A percentile compares a stretch with the other conserved stretches of the same genome.
phyloP scores from a whole-genome alignment of 352 stramenopile genomes.

The Phytophthora hybrid region DNA sequence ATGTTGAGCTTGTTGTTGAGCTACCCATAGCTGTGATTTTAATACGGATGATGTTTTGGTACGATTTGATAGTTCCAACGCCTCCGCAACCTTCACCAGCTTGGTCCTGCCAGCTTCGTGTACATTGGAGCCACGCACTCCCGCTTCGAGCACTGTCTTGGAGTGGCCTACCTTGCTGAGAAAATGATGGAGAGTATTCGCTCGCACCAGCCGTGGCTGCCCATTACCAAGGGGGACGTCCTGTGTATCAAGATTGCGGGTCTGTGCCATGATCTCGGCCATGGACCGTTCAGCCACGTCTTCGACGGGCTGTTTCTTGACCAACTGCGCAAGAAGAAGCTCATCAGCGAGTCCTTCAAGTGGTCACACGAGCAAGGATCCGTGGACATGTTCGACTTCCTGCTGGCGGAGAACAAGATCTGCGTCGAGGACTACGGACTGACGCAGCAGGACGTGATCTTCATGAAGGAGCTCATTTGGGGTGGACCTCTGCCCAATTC shows the following conservation, averaged over 20 bases:
- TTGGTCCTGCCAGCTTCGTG: conserved; percentile 91
- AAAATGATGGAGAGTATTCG: conserved; percentile 85
- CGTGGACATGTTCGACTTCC: conserved; percentile 77
- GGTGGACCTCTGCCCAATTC: conserved; percentile 59
- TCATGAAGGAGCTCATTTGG: conserved; percentile 87
- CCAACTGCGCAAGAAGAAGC: conserved; percentile 48
- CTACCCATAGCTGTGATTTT: neutral
- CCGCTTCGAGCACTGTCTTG: conserved; percentile 91
- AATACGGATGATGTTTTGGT: neutral
- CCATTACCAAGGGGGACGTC: conserved; percentile 82
- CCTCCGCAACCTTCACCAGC: conserved; percentile 94
- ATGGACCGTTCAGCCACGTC: conserved; percentile 86
- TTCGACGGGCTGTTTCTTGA: conserved; percentile 84
- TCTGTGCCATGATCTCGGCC: conserved; percentile 80
- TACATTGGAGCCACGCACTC: conserved; percentile 89
- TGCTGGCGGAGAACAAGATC: conserved; percentile 68
- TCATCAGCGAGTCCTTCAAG: conserved; percentile 43
- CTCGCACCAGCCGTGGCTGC: conserved; percentile 86
- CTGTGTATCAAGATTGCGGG: conserved; percentile 85
- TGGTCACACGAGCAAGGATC: conserved; percentile 86
- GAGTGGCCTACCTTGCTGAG: conserved; percentile 95
- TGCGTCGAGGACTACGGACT: conserved; percentile 64
- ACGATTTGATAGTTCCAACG: conserved; percentile 88
- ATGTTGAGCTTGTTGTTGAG: neutral
- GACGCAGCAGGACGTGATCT: conserved; percentile 58